phyloP scores from a whole-genome alignment of 176 grass and related monocot genomes.

The Ensete glaucum region DNA sequence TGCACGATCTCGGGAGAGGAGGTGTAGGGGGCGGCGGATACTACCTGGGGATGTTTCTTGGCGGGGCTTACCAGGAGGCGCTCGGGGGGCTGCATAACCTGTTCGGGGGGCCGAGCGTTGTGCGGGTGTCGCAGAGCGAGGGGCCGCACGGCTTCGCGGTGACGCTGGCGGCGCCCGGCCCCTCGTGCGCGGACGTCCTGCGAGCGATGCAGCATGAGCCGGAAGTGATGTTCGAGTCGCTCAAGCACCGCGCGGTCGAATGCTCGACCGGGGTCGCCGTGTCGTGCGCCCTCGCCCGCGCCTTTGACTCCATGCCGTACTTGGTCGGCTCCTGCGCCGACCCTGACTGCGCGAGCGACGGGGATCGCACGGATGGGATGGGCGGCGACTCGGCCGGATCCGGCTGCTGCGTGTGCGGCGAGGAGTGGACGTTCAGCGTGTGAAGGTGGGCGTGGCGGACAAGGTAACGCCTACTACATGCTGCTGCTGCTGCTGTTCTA shows the following conservation, averaged over 20 bases:
- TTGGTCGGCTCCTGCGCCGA: constrained; percentile 32
- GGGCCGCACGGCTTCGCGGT: constrained; percentile 72
- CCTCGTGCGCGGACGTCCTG: constrained; percentile 77
- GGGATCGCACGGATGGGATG: constrained; percentile 45
- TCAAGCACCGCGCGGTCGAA: constrained; percentile 53
- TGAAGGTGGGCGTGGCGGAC: constrained; percentile 18
- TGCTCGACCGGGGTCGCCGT: neutral
- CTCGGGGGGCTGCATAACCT: constrained; percentile 86
- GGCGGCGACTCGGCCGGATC: neutral
- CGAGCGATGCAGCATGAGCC: constrained; percentile 92
- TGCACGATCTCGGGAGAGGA: neutral
- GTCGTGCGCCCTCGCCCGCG: constrained; percentile 25
- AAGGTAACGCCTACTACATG: too few species aligned
- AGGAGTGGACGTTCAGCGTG: constrained; percentile 60
- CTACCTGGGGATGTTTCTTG: constrained; percentile 92
- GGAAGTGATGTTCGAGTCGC: constrained; percentile 80
- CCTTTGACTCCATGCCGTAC: constrained; percentile 79
- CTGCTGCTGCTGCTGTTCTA: too few species aligned
- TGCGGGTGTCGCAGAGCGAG: constrained; percentile 77
- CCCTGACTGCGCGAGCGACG: constrained; percentile 32
- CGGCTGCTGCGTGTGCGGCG: constrained; percentile 21
- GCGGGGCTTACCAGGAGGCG: constrained; percentile 92
- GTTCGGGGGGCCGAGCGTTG: constrained; percentile 80
- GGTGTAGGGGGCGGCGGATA: constrained; percentile 26
- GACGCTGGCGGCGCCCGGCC: constrained; percentile 45